These are phyloP conservation scores for Golubevia pallescens DNA, from an alignment of 1,284 basidiomycete genomes.

Conservation along the genomic window DNA sequence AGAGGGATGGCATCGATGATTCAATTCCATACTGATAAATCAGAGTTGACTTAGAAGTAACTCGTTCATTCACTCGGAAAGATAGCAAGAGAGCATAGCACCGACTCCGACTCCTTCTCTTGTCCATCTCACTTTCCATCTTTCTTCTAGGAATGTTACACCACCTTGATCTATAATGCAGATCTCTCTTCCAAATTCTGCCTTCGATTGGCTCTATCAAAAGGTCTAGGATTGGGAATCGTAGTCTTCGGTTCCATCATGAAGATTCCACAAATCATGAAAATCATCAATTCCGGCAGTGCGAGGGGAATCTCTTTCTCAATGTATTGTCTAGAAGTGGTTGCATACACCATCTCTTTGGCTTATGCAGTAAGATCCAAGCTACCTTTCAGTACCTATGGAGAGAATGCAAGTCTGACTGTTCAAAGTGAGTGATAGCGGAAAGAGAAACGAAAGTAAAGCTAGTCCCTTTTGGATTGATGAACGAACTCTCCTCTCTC, in stretches of 20 bases:
- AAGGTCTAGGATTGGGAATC: conserved; percentile 88
- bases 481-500: background rate
- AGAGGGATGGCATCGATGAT: too few species aligned
- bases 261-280: conserved; percentile 85
- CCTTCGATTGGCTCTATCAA: conserved; percentile 88
- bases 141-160: conserved; percentile 76
- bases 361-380: conserved; percentile 78
- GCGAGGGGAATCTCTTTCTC: conserved; percentile 78
- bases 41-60: too few species aligned
- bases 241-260: conserved; percentile 91
- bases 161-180: conserved; percentile 84
- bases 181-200: conserved; percentile 82
- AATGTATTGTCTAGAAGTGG: conserved; percentile 71
- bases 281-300: conserved; percentile 70
- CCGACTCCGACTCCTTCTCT: background rate
- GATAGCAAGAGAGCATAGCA: too few species aligned
- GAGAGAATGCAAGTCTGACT: conserved; percentile 66
- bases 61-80: too few species aligned
- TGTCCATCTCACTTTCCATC: background rate
- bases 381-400: conserved; percentile 94
- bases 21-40: too few species aligned
- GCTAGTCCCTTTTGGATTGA: background rate
- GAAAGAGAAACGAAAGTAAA: background rate
- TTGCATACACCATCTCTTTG: conserved; percentile 83
- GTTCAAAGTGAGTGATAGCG: conserved; percentile 36